Base-by-base conservation (phyloP, 2,329 filamentous ascomycete species). In the Talaromyces sp. region DNA sequence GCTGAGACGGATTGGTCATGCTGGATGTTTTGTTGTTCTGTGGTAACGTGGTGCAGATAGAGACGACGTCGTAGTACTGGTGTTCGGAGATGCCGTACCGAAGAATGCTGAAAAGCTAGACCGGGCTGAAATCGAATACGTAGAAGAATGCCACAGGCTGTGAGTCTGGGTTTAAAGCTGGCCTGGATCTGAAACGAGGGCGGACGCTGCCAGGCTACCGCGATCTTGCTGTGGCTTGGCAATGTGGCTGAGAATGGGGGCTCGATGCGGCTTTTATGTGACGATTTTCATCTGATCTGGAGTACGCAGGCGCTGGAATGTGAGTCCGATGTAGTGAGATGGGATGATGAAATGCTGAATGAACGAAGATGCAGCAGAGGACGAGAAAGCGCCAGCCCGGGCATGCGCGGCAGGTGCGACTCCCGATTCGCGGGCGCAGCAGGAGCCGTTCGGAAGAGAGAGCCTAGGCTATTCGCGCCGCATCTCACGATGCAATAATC, bases 1-100 rank as follows among this genome's bases (percentile, higher is more conserved):
- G 88, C 76, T 97, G 93, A 15, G 83, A 82, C 56, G 85, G 81
- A 67, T 82, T 85, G 63, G 81, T 73, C 78, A 80, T 81, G 55
- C n/a, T 60, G 59, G 30, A 44, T 42, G 28, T 33, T 28, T 30
- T 30, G 55, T 27, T 30, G 19, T 22, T 49, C 44, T 49, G 32
- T 11, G 11, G 32, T 33, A 33, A 33, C 32, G 32, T 22, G 19
- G 19, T 51, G 44, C 19, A 51, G 44, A 51, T 51, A 27, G 11
- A 13, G 33, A 15, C 33, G 33, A 36, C 13, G 33, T 36, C 33
- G 33, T 36, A 33, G 32, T 32, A 32, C 36, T 39, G 19, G 49
- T 53, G 25, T 30, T 53, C 54, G 54, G 54, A 39, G 25, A 36
- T 19, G 54, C 19, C 11, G 30, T 56, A 25, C 54, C 32, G 54